Evolutionary conservation across 164 flowering plant genomes (phyloP).

Genomic region (Macadamia integrifolia): DNA sequence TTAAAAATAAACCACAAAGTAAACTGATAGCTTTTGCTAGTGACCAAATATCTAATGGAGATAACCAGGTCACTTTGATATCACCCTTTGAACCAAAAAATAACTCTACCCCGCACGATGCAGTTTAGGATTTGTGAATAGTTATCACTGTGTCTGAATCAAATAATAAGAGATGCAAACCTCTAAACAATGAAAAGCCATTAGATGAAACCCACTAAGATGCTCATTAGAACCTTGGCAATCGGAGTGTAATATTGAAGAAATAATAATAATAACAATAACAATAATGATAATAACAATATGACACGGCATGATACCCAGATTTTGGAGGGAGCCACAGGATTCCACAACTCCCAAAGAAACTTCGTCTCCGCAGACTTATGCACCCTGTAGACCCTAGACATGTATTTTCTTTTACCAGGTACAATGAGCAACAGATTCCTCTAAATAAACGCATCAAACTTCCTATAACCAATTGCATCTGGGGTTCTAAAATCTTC

Average conservation of each 20-base stretch:
- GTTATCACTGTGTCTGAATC: too few relatives aligned
- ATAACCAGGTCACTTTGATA: too few relatives aligned
- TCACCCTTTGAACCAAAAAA: too few relatives aligned
- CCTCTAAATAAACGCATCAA: constrained; percentile 59
- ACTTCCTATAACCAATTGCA: constrained; percentile 35
- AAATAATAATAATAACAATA: too few relatives aligned
- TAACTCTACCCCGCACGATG: too few relatives aligned
- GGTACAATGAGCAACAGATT: constrained; percentile 20
- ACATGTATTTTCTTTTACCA: constrained; percentile 2
- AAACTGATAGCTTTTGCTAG: too few relatives aligned
- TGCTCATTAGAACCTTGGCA: background rate
- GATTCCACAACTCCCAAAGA: constrained; percentile 10
- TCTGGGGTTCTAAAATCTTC: constrained; percentile 50
- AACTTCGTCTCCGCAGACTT: constrained; percentile 5
- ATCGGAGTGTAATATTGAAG: background rate
- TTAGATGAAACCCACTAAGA: too few relatives aligned
- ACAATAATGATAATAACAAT: constrained; percentile 11
- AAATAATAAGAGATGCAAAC: too few relatives aligned
- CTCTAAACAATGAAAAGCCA: too few relatives aligned
- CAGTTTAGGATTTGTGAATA: too few relatives aligned
- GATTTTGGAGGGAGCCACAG: background rate
- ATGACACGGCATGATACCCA: constrained; percentile 13
- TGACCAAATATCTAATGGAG: too few relatives aligned
- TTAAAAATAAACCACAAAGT: too few relatives aligned
- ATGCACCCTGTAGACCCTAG: constrained; percentile 11